Conservation (phyloP, 805 yeast genomes). For the Novakomyces olei region DNA sequence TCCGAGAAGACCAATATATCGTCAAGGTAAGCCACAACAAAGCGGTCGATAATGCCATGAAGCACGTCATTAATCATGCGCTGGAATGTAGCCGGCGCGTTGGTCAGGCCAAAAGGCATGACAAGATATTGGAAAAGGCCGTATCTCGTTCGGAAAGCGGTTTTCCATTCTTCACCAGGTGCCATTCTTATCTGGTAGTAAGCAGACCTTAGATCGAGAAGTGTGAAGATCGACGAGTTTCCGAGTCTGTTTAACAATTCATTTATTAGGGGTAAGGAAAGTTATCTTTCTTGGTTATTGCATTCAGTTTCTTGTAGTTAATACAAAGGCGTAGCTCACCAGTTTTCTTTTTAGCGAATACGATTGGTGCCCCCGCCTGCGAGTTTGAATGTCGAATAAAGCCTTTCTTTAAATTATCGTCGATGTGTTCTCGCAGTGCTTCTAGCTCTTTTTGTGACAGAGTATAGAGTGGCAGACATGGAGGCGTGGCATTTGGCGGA, state of each 20-base stretch:
- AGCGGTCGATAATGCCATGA: not conserved
- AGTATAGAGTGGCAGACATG: no score
- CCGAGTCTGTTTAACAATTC: not conserved
- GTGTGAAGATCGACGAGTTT: slow-evolving; percentile 5
- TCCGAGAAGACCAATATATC: slow-evolving; percentile 8
- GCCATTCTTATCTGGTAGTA: slow-evolving; percentile 1
- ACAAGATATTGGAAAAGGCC: slow-evolving; percentile 12
- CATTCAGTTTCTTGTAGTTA: not conserved
- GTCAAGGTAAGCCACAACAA: slow-evolving; percentile 9
- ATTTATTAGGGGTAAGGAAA: not conserved
- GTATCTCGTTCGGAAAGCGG: slow-evolving; percentile 11
- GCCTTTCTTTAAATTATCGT: no score
- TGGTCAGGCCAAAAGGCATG: slow-evolving; percentile 14
- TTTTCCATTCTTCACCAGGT: slow-evolving; percentile 16
- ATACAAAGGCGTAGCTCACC: not conserved
- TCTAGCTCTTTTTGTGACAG: no score
- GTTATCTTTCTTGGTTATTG: not conserved
- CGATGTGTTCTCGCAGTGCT: no score
- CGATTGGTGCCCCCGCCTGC: no score
- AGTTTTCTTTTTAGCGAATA: not conserved
- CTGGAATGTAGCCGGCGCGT: slow-evolving; percentile 14
- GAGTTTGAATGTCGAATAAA: no score
- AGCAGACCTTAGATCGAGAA: slow-evolving; percentile 11
- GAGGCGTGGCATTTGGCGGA: no score
- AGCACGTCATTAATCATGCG: slow-evolving; percentile 4